Evolutionary conservation across 306 rosid genomes (phyloP).

Genomic region (Glycine tomentella): DNA sequence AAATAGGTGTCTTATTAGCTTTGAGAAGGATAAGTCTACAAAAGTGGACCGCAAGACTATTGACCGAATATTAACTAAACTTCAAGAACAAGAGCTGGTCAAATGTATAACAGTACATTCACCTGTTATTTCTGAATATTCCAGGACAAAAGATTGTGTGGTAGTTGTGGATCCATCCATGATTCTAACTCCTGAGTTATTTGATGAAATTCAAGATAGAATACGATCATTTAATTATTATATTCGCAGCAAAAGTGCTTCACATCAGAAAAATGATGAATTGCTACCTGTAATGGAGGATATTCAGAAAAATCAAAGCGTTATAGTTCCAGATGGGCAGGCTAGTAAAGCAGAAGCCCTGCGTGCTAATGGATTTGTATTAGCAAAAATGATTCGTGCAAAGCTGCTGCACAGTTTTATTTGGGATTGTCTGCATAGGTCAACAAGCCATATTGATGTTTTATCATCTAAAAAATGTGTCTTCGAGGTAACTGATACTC

Average conservation of each 20-base stretch:
- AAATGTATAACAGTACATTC: slow-evolving; percentile 67
- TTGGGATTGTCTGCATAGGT: slow-evolving; percentile 73
- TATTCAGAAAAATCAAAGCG: slow-evolving; percentile 67
- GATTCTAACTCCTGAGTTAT: slow-evolving; percentile 69
- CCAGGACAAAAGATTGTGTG: slow-evolving; percentile 52
- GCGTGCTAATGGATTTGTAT: slow-evolving; percentile 88
- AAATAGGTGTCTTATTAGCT: slow-evolving; percentile 74
- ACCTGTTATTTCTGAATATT: slow-evolving; percentile 75
- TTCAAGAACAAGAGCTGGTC: slow-evolving; percentile 75
- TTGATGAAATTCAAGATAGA: slow-evolving; percentile 76
- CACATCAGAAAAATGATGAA: slow-evolving; percentile 60
- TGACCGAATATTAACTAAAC: slow-evolving; percentile 71
- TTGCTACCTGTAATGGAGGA: slow-evolving; percentile 74
- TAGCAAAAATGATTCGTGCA: slow-evolving; percentile 95
- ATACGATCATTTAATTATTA: slow-evolving; percentile 74
- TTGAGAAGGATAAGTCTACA: slow-evolving; percentile 75
- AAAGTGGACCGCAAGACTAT: slow-evolving; percentile 79
- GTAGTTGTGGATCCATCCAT: slow-evolving; percentile 85
- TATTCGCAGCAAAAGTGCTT: slow-evolving; percentile 62
- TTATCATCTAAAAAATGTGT: slow-evolving; percentile 52
- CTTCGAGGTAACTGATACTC: slow-evolving; percentile 54
- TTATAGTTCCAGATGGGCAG: slow-evolving; percentile 53
- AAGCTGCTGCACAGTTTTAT: slow-evolving; percentile 84
- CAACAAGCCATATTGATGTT: slow-evolving; percentile 51
- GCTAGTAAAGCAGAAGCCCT: slow-evolving; percentile 70